Conservation (phyloP, 116 monocot species). For the Zostera marina region DNA sequence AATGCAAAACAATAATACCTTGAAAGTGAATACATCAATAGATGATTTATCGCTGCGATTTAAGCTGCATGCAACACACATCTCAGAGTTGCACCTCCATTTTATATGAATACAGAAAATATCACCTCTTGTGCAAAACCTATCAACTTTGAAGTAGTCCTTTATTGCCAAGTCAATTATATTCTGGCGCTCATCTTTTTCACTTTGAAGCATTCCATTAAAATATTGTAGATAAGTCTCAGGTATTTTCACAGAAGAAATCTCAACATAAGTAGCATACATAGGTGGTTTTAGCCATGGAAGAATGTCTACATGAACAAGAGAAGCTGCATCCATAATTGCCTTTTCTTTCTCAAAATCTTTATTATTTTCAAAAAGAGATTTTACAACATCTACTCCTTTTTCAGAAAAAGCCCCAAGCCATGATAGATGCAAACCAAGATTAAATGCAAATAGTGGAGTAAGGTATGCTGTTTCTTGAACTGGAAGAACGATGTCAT, state of each 20-base stretch:
- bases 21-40: constrained; percentile 60
- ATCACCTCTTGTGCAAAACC: constrained; percentile 69
- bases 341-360: constrained; percentile 6
- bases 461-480: constrained; percentile 45
- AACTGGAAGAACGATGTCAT: constrained; percentile 7
- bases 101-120: constrained; percentile 47
- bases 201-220: constrained; percentile 30
- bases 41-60: constrained; percentile 11
- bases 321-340: neutral
- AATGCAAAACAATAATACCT: constrained; percentile 25
- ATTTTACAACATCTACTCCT: constrained; percentile 30
- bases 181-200: constrained; percentile 56
- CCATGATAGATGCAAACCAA: constrained; percentile 60
- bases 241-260: constrained; percentile 81
- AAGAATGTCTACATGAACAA: constrained; percentile 34
- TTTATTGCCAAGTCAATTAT: constrained; percentile 69
- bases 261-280: constrained; percentile 72
- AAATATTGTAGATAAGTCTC: constrained; percentile 61
- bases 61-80: constrained; percentile 47
- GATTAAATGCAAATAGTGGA: constrained; percentile 79
- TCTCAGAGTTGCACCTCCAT: constrained; percentile 67
- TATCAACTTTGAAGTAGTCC: constrained; percentile 69
- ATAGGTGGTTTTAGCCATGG: constrained; percentile 50
- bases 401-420: constrained; percentile 37
- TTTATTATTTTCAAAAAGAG: constrained; percentile 21